Conservation (phyloP, 208 protist genomes). For the Polymyxa betae region DNA sequence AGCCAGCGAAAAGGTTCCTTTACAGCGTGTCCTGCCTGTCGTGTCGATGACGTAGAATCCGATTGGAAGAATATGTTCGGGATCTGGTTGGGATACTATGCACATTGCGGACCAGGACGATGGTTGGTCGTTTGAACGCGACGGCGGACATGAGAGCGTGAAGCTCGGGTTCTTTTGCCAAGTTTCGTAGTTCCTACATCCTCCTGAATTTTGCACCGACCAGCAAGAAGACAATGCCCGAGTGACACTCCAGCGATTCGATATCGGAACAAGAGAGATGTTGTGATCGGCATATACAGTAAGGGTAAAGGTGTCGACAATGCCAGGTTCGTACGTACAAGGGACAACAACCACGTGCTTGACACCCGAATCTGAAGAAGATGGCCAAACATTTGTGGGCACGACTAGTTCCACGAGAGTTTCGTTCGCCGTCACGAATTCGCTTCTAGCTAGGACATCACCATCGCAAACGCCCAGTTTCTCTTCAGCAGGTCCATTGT, state of each 20-base stretch:
- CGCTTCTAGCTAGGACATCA: constrained; percentile 21
- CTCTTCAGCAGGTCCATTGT: constrained; percentile 44
- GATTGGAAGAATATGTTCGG: constrained; percentile 6
- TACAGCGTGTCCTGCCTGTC: not conserved
- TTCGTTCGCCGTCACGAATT: constrained; percentile 23
- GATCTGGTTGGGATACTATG: constrained; percentile 34
- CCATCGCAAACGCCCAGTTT: constrained; percentile 36
- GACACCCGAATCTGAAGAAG: not conserved
- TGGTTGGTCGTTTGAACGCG: not conserved
- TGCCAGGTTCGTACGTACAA: constrained; percentile 33
- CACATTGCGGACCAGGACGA: constrained; percentile 2
- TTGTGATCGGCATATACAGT: constrained; percentile 6
- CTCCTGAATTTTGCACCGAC: not conserved
- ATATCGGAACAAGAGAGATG: not conserved
- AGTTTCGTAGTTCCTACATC: constrained; percentile 39
- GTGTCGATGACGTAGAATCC: constrained; percentile 49
- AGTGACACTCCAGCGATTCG: not conserved
- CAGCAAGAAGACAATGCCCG: not conserved
- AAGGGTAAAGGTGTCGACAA: constrained; percentile 30
- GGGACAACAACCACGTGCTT: not conserved
- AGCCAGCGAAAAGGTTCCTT: constrained; percentile 45
- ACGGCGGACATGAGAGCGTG: not conserved
- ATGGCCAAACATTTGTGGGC: not conserved
- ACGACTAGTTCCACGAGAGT: not conserved
- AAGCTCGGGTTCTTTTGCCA: constrained; percentile 37